Conservation (phyloP, 1,139 yeast species). For the Geotrichum macrosporum region DNA sequence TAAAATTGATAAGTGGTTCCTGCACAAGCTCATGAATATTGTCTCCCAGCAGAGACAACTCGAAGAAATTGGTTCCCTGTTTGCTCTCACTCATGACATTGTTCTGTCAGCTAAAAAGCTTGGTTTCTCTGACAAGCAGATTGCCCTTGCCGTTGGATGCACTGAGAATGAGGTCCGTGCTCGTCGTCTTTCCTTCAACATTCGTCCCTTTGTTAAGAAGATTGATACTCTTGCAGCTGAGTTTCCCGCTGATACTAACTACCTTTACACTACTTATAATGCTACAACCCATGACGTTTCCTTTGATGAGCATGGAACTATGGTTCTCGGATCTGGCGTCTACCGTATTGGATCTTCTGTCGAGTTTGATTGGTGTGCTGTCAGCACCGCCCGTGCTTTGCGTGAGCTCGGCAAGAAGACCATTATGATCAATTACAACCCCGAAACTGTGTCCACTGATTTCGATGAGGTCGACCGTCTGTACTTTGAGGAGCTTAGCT, state of each 20-base stretch:
- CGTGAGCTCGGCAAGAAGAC: conserved; percentile 86
- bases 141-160: conserved; percentile 83
- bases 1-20: conserved; percentile 95
- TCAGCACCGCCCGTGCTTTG: conserved; percentile 88
- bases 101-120: conserved; percentile 84
- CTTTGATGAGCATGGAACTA: conserved; percentile 81
- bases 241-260: conserved; percentile 95
- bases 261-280: conserved; percentile 90
- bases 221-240: conserved; percentile 99
- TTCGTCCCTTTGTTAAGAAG: conserved; percentile 91
- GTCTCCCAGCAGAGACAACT: conserved; percentile 82
- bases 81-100: conserved; percentile 59
- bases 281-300: conserved; percentile 84
- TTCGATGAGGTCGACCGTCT: conserved; percentile 97
- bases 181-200: conserved; percentile 81
- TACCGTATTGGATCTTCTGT: conserved; percentile 94
- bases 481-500: conserved; percentile 90
- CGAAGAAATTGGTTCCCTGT: conserved; percentile 57
- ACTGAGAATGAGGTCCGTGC: conserved; percentile 93
- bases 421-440: conserved; percentile 95
- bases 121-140: conserved; percentile 96
- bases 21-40: conserved; percentile 84
- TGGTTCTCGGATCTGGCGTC: conserved; percentile 92
- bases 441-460: conserved; percentile 97
- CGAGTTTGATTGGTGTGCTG: conserved; percentile 96